phyloP scores from a whole-genome alignment of 2,329 filamentous ascomycete genomes.

The Colletotrichum horii region DNA sequence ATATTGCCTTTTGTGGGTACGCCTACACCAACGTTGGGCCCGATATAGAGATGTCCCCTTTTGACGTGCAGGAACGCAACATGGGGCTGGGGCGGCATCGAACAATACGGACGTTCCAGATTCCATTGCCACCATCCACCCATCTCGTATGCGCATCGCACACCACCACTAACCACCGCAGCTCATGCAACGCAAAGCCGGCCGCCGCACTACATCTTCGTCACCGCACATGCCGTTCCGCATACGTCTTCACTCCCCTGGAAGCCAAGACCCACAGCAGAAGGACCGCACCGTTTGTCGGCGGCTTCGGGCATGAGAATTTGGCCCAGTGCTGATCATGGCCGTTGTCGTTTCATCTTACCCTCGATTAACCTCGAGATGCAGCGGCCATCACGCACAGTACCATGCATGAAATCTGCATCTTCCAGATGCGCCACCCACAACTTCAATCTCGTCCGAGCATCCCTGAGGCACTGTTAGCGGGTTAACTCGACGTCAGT shows the following conservation, averaged over 20 bases:
- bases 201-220: background rate
- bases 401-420: conserved; percentile 15
- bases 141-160: conserved; percentile 10
- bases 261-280: background rate
- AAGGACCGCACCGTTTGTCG: background rate
- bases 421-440: conserved; percentile 2
- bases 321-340: conserved; percentile 11
- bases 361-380: background rate
- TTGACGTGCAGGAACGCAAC: background rate
- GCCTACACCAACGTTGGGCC: background rate
- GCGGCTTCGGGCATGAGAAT: background rate
- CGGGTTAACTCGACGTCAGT: conserved; percentile 1
- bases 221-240: background rate
- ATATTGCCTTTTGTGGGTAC: background rate
- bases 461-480: background rate
- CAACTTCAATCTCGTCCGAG: background rate
- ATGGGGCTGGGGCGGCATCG: background rate
- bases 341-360: background rate
- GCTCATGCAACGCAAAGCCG: background rate
- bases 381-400: conserved; percentile 1
- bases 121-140: background rate
- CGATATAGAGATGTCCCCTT: background rate
- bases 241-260: background rate
- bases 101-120: background rate
- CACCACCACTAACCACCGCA: background rate